Conservation (phyloP, 495 filamentous ascomycete genomes). For the Poronia punctata region DNA sequence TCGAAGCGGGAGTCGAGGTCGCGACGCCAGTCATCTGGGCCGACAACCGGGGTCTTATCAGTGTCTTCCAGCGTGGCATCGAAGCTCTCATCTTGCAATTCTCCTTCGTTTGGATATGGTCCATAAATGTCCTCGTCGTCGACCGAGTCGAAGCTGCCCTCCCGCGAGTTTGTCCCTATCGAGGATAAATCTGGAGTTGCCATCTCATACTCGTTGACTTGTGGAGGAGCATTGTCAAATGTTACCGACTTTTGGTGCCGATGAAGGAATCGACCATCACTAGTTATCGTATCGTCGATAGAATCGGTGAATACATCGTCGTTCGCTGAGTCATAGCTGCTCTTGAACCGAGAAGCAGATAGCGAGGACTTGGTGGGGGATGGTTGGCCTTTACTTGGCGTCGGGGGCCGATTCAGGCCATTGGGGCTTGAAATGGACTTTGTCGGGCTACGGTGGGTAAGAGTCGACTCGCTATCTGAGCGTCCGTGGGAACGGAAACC, state of each 20-base stretch:
- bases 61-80: slow-evolving; percentile 90
- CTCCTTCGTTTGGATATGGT: slow-evolving; percentile 55
- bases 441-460: slow-evolving; percentile 35
- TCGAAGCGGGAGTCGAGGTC: slow-evolving; percentile 70
- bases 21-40: slow-evolving; percentile 91
- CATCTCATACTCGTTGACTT: slow-evolving; percentile 97
- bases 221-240: slow-evolving; percentile 87
- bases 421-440: slow-evolving; percentile 25
- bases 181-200: slow-evolving; percentile 90
- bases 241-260: slow-evolving; percentile 93
- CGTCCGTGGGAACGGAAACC: slow-evolving; percentile 42
- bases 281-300: slow-evolving; percentile 45
- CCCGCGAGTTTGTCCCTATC: slow-evolving; percentile 75
- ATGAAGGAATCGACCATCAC: slow-evolving; percentile 53
- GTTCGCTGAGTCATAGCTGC: slow-evolving; percentile 63
- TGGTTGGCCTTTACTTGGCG: slow-evolving; percentile 64
- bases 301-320: slow-evolving; percentile 64
- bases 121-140: slow-evolving; percentile 49
- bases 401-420: slow-evolving; percentile 32
- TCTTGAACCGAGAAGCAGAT: slow-evolving; percentile 61
- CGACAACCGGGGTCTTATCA: slow-evolving; percentile 92
- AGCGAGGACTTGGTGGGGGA: slow-evolving; percentile 87
- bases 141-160: slow-evolving; percentile 81
- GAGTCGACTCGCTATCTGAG: slow-evolving; percentile 42
- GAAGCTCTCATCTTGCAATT: slow-evolving; percentile 80